A percentile compares a stretch with the other conserved stretches of the same genome.
phyloP scores from a whole-genome alignment of 805 yeast species.

The Kazachstania taianensis region DNA sequence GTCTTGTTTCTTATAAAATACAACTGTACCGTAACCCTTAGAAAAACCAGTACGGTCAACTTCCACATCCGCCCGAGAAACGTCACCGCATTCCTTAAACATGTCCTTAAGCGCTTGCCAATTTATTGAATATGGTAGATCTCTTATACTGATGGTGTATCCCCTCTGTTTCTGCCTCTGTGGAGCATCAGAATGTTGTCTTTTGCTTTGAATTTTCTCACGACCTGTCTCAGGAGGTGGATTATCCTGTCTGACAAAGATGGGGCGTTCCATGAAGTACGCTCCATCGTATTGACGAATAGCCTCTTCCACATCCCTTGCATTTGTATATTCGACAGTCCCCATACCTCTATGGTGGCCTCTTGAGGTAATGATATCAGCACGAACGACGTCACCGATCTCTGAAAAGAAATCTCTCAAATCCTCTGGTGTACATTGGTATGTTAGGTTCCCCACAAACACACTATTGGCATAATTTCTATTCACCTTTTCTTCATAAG shows the following conservation, averaged over 20 bases:
- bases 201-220: constrained; percentile 7
- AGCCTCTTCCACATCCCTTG: constrained; percentile 60
- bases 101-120: constrained; percentile 85
- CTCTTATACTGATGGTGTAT: constrained; percentile 63
- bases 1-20: constrained; percentile 50
- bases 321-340: constrained; percentile 68
- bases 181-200: not conserved
- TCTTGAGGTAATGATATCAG: constrained; percentile 69
- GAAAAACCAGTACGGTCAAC: constrained; percentile 56
- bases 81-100: constrained; percentile 66
- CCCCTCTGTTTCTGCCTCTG: not conserved
- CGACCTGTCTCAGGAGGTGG: constrained; percentile 52
- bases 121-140: constrained; percentile 68
- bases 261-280: constrained; percentile 59
- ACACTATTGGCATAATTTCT: constrained; percentile 61
- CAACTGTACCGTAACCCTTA: constrained; percentile 73
- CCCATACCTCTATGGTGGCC: constrained; percentile 88
- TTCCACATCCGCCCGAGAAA: constrained; percentile 74
- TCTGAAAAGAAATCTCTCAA: constrained; percentile 49
- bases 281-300: constrained; percentile 59
- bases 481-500: constrained; percentile 32
- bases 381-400: constrained; percentile 60
- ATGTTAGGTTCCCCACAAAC: constrained; percentile 68
- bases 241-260: constrained; percentile 84
- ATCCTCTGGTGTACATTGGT: constrained; percentile 47